Conservation (phyloP, 805 yeast genomes). For the Candida cerambycidarum region DNA sequence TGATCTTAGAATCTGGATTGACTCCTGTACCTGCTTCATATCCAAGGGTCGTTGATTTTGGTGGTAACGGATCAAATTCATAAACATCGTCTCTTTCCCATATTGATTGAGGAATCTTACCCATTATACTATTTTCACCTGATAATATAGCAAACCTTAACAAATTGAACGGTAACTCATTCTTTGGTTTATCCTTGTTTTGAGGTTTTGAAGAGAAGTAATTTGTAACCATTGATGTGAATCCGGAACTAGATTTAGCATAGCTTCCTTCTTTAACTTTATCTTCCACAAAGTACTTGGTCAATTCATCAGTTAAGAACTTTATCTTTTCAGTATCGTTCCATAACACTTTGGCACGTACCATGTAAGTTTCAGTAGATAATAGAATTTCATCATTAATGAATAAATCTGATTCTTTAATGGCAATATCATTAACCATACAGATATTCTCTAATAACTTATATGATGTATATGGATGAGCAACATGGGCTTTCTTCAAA, state of each 20-base stretch:
- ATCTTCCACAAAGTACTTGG: conserved; percentile 18
- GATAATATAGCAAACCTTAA: conserved; percentile 68
- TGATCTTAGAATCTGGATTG: conserved; percentile 15
- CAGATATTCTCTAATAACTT: conserved; percentile 51
- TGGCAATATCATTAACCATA: conserved; percentile 18
- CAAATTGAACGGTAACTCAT: conserved; percentile 57
- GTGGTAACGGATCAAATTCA: conserved; percentile 76
- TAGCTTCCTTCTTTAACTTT: neutral
- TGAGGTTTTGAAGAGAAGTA: conserved; percentile 14
- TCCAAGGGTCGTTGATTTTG: conserved; percentile 30
- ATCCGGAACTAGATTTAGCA: conserved; percentile 2
- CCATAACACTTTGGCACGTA: conserved; percentile 58
- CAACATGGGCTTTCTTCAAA: conserved; percentile 49
- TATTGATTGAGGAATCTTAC: conserved; percentile 58
- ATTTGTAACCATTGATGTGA: conserved; percentile 16
- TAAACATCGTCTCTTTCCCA: conserved; percentile 63
- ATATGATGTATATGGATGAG: conserved; percentile 59
- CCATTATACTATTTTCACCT: conserved; percentile 70
- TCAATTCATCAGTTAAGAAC: conserved; percentile 48
- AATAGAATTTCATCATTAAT: conserved; percentile 35
- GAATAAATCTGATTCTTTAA: conserved; percentile 22
- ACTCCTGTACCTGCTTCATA: conserved; percentile 42
- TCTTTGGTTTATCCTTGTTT: neutral
- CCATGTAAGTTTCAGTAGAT: conserved; percentile 56
- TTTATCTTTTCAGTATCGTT: conserved; percentile 44